phyloP scores from a whole-genome alignment of 768 basidiomycete species.

The Hericium coralloides region DNA sequence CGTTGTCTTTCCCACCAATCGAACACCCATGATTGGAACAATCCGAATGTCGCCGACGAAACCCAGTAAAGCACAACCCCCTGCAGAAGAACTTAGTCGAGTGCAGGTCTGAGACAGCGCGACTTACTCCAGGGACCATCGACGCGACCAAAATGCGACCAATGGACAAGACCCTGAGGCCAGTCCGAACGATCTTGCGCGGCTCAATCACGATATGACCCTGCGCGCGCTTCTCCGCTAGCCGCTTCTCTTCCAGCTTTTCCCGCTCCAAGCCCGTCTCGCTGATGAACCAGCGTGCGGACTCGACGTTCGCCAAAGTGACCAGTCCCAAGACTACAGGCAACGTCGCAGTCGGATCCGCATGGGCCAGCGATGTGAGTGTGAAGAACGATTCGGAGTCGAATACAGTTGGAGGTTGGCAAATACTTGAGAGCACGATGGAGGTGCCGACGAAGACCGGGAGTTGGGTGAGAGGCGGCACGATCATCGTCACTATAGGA shows the following conservation, averaged over 20 bases:
- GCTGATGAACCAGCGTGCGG: slow-evolving; percentile 63
- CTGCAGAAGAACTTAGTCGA: slow-evolving; percentile 26
- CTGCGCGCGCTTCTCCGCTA: slow-evolving; percentile 32
- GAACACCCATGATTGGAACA: slow-evolving; percentile 66
- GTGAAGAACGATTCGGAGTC: slow-evolving; percentile 75
- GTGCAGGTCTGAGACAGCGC: background rate
- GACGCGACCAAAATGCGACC: slow-evolving; percentile 59
- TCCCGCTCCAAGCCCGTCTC: slow-evolving; percentile 45
- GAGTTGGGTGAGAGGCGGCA: slow-evolving; percentile 59
- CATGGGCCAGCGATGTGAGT: slow-evolving; percentile 57
- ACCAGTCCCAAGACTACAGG: slow-evolving; percentile 66
- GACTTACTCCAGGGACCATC: slow-evolving; percentile 62
- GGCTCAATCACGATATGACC: slow-evolving; percentile 38
- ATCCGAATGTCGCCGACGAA: slow-evolving; percentile 64
- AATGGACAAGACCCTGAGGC: slow-evolving; percentile 49
- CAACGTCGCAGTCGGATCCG: slow-evolving; percentile 60
- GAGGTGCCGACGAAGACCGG: slow-evolving; percentile 67
- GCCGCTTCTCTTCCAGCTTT: slow-evolving; percentile 37
- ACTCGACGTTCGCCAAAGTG: slow-evolving; percentile 75
- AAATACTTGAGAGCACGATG: slow-evolving; percentile 44
- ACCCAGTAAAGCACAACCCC: slow-evolving; percentile 70
- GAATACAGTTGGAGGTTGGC: slow-evolving; percentile 52
- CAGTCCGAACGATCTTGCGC: slow-evolving; percentile 42
- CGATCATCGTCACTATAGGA: slow-evolving; percentile 45
- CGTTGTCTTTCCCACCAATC: slow-evolving; percentile 52